phyloP scores from a whole-genome alignment of 345 rosid genomes.

The Lagerstroemia speciosa region DNA sequence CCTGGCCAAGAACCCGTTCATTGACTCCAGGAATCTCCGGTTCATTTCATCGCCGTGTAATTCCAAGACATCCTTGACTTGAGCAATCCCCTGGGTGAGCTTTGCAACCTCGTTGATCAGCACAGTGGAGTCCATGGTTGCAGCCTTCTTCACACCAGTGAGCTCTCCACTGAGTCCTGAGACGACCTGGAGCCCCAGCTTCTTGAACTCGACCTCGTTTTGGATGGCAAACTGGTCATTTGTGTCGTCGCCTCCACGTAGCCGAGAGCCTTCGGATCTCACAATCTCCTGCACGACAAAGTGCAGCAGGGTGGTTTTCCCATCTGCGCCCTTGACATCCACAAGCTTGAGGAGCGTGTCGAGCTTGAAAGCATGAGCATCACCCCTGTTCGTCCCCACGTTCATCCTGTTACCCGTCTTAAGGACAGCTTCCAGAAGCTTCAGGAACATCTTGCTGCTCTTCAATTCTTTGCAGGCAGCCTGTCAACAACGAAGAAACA shows the following conservation, averaged over 20 bases:
- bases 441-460: constrained; percentile 75
- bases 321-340: constrained; percentile 79
- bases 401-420: constrained; percentile 94
- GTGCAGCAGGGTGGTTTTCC: constrained; percentile 84
- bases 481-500: constrained; percentile 23
- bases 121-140: constrained; percentile 70
- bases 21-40: constrained; percentile 45
- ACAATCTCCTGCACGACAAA: constrained; percentile 89
- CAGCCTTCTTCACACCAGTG: constrained; percentile 74
- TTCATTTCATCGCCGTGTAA: constrained; percentile 24
- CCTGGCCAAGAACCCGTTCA: constrained; percentile 51
- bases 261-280: constrained; percentile 63
- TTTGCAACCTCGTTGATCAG: constrained; percentile 49
- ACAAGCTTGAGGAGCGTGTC: constrained; percentile 84
- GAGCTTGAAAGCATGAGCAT: constrained; percentile 93
- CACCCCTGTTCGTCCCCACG: constrained; percentile 85
- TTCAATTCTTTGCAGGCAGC: constrained; percentile 67
- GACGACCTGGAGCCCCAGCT: constrained; percentile 83
- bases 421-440: constrained; percentile 89
- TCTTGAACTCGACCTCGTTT: constrained; percentile 58
- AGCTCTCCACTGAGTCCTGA: constrained; percentile 77
- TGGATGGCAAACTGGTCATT: constrained; percentile 33
- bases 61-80: constrained; percentile 40
- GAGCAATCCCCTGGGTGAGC: constrained; percentile 43
- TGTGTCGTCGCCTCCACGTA: constrained; percentile 29